Percentiles rank a stretch among this genome's conserved stretches.
Evolutionary conservation across 2,329 filamentous ascomycete genomes (phyloP).

Genomic region (Penicillium occitanis): DNA sequence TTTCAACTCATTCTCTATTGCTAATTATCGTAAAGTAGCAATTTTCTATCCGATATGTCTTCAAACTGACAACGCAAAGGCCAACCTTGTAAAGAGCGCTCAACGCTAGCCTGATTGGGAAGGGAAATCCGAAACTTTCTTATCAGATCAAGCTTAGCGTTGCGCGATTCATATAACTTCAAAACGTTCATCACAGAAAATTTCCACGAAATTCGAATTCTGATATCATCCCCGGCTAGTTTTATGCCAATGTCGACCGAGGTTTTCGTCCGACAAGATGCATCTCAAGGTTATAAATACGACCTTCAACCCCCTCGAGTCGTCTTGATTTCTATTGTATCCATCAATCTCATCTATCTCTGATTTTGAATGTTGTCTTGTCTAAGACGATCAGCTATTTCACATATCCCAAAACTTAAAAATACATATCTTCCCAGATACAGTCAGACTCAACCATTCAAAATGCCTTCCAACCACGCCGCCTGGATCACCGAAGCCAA

Average conservation of each 20-base stretch:
- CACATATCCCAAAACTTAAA: not conserved
- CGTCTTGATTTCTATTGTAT: not conserved
- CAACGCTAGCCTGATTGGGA: conserved; percentile 5
- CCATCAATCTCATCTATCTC: not conserved
- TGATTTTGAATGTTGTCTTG: not conserved
- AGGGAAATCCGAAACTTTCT: not conserved
- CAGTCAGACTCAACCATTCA: not conserved
- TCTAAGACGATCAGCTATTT: not conserved
- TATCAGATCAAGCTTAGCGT: not conserved
- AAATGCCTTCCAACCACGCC: conserved; percentile 23
- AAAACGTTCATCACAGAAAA: not conserved
- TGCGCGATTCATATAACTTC: not conserved
- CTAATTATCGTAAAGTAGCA: not conserved
- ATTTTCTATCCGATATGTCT: not conserved
- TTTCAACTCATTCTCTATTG: not conserved
- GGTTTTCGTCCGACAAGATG: not conserved
- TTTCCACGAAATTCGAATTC: not conserved
- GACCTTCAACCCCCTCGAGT: not conserved
- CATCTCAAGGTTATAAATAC: not conserved
- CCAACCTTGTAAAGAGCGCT: not conserved
- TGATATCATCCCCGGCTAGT: not conserved
- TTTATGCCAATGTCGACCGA: not conserved
- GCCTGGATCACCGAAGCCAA: conserved; percentile 24
- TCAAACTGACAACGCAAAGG: not conserved
- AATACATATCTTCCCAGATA: not conserved